Base-by-base conservation (phyloP, 129 eudicot species). In the Calendula officinalis region DNA sequence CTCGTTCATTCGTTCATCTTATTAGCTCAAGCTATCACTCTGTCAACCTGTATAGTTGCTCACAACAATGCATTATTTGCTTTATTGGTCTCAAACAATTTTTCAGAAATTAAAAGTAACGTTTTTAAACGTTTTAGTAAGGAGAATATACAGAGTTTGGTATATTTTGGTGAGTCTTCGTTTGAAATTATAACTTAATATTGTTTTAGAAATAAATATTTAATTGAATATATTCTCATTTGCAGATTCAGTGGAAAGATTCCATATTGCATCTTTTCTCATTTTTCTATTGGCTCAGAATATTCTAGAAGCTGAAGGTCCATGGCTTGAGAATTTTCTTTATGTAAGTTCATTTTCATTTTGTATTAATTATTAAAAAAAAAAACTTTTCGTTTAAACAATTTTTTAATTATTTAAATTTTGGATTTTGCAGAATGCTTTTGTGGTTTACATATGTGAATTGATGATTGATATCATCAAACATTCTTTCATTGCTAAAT, bases 21-120 rank as follows among this genome's bases (percentile, higher is more conserved):
- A 65, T 77, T 92, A 81, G 98, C 91, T 75, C 98, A 92, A 78
- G 96, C 96, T 44, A 81, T 88, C 36, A 85, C 98, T 17, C 66
- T 92, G 69, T 88, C 98, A 3, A 88, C 96, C 40, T 92, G 98
- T 77, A 92, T 92, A 67, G 98, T 88, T 65, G 96, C 98, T 71
- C 98, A 88, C 77, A 92, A 92, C 70, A 92, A 92, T 79, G 98
- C 96, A 27, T 79, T 92, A 70, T 81, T 86, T 30, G 96, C 98
- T 77, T 78, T 92, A 83, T 76, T 92, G 77, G 91, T 92, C 32
- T 92, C 98, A 13, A 92, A 88, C 76, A 92, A 88, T 73, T 92
- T 92, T 68, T 88, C 96, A 36, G 98, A 92, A 89, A 92, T 92
- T 44, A 92, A 92, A 64, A 88, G 98, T 87, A 92, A 85, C 49